Conservation (phyloP, 148 eudicot genomes). For the Rhododendron williamsianum region DNA sequence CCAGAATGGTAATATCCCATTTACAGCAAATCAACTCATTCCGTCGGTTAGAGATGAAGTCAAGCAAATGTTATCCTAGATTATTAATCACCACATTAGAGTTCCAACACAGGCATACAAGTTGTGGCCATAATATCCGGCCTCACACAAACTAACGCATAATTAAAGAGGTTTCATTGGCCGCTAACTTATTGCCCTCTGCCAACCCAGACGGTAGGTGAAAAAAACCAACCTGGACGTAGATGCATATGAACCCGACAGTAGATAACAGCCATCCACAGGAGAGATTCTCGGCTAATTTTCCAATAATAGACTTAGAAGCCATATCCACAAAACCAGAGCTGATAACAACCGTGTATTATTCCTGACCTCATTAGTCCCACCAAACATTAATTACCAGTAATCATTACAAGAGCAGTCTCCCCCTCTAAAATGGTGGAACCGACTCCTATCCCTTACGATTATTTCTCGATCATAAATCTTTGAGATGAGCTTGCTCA, state of each 20-base stretch:
- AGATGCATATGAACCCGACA: neutral
- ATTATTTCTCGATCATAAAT: slow-evolving; percentile 54
- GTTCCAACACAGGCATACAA: neutral
- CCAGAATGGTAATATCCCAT: neutral
- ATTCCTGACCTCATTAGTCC: neutral
- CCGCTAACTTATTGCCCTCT: neutral
- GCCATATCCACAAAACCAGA: neutral
- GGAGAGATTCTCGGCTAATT: neutral
- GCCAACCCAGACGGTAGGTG: neutral
- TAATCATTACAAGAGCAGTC: slow-evolving; percentile 70
- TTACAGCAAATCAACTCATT: neutral
- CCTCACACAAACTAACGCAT: neutral
- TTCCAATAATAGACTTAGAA: neutral
- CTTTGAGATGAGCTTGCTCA: slow-evolving; percentile 64
- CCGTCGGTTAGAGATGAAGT: neutral
- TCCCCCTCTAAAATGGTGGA: slow-evolving; percentile 67
- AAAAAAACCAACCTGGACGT: neutral
- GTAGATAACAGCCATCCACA: neutral
- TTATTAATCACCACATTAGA: too few species aligned
- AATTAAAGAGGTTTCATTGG: too few species aligned
- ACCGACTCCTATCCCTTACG: slow-evolving; percentile 68
- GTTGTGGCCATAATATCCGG: neutral
- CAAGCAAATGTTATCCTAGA: neutral
- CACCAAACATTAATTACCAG: slow-evolving; percentile 34
- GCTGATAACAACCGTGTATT: neutral